Evolutionary conservation across 2,329 filamentous ascomycete genomes (phyloP), one percentile per base, ranked within the genome.

Genomic region (Bipolaris bicolor): DNA sequence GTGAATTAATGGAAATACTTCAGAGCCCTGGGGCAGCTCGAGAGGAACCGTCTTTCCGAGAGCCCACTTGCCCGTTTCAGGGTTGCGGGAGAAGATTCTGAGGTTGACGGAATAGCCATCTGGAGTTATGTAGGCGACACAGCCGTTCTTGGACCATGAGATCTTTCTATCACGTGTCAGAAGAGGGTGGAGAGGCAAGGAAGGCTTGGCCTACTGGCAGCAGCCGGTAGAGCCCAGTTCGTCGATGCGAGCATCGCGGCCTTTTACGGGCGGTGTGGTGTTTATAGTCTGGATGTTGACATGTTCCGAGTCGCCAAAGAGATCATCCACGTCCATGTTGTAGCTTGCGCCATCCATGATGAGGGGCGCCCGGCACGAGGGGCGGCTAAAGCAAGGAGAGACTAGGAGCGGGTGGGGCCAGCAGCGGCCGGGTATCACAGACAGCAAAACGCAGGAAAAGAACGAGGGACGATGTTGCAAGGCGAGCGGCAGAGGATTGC

Each of bases 101-200:
- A 96, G 82, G 70, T 90, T 87, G 50, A 97, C 80, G 13, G 82
- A 83, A 46, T 84, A 83, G 26, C 90, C 90, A 76, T 93, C 89
- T 15, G 85, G 79, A 18, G 88, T 85, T 64, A 98, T 89, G 52
- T 88, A 89, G 26, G 93, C 93, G 64, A 98, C 91, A 58, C 89
- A 92, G 41, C 94, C 94, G 59, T 87, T 85, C 68, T 88, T 92
- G 10, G 94, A 97, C 93, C 94, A 98, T 29, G 90, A 88, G 52
- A 97, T 84, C 63, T 86, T 87, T 73, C 92, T 96, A 57, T 22
- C 16, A 20, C 37, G 6, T 29, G 46, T 69, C 24, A 66, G 44
- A 22, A n/a, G 3, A 24, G 24, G 9, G 11, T 11, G 10, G 1
- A 50, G 7, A 26, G 16, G 29, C 34, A 22, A 18, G 15, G 18